Evolutionary conservation across 1,139 yeast genomes (phyloP).

Genomic region (Candida glucosophila): DNA sequence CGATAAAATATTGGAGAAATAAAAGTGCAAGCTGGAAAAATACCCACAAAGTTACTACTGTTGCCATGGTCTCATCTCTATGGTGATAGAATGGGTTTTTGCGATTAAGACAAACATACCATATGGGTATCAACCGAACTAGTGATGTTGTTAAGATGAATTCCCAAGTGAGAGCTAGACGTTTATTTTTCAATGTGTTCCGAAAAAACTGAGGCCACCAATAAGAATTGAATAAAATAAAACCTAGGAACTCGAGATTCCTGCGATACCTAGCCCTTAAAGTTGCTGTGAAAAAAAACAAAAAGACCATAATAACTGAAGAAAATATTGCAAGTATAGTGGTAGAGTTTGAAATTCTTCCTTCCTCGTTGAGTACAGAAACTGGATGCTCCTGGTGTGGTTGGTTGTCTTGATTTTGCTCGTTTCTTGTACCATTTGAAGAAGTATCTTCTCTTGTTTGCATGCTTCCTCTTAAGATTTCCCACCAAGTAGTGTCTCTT

Average conservation of each 20-base stretch:
- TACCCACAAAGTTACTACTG: slow-evolving; percentile 43
- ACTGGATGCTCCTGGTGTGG: slow-evolving; percentile 4
- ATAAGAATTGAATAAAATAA: slow-evolving; percentile 53
- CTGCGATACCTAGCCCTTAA: slow-evolving; percentile 58
- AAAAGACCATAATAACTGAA: slow-evolving; percentile 49
- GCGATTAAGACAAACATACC: slow-evolving; percentile 45
- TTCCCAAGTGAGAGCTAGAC: slow-evolving; percentile 58
- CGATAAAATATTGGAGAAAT: slow-evolving; percentile 55
- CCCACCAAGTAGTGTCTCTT: slow-evolving; percentile 54
- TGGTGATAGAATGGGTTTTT: slow-evolving; percentile 45
- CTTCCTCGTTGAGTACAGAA: slow-evolving; percentile 33
- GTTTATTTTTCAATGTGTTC: slow-evolving; percentile 66
- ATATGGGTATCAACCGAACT: slow-evolving; percentile 55
- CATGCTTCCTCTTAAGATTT: slow-evolving; percentile 45
- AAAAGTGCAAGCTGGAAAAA: slow-evolving; percentile 46
- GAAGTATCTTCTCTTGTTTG: slow-evolving; percentile 11
- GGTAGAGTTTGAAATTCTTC: slow-evolving; percentile 49
- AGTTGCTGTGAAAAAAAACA: slow-evolving; percentile 46
- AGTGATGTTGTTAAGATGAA: slow-evolving; percentile 62
- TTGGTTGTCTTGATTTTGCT: not conserved
- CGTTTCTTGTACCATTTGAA: slow-evolving; percentile 6
- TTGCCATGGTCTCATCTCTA: slow-evolving; percentile 42
- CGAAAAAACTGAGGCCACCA: slow-evolving; percentile 89
- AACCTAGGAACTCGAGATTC: slow-evolving; percentile 47
- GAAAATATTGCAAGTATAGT: slow-evolving; percentile 57